These are phyloP conservation scores for Aphanomyces euteiches DNA, from an alignment of 352 stramenopile genomes.

Conservation along the genomic window DNA sequence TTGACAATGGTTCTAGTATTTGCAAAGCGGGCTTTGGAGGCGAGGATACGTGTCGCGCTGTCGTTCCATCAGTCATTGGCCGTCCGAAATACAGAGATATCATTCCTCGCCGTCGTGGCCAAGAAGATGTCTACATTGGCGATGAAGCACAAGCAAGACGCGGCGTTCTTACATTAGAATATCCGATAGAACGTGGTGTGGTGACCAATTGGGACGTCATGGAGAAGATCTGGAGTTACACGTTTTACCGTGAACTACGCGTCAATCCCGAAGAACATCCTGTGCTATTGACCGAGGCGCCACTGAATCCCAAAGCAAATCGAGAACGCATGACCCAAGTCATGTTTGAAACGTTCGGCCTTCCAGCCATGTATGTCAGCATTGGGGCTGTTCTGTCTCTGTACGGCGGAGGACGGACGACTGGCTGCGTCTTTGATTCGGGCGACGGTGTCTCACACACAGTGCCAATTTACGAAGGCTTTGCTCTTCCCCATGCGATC, in stretches of 20 bases:
- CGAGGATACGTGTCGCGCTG: constrained; percentile 94
- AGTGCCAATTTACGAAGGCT: no score
- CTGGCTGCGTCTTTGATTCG: no score
- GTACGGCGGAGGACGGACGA: no score
- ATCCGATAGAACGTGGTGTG: constrained; percentile 99
- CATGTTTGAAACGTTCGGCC: no score
- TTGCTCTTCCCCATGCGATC: no score
- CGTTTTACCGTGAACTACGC: constrained; percentile 98
- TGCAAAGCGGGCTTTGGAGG: constrained; percentile 98
- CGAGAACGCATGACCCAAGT: constrained; percentile 93
- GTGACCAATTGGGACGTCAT: constrained; percentile 99
- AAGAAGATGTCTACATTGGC: constrained; percentile 92
- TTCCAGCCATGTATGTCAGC: no score
- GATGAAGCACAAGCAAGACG: constrained; percentile 92
- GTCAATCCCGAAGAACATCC: constrained; percentile 95
- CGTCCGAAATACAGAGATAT: constrained; percentile 90
- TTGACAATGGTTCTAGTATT: constrained; percentile 99
- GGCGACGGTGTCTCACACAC: no score
- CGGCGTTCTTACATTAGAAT: constrained; percentile 91
- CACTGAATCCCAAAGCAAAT: constrained; percentile 92
- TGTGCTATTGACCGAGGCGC: constrained; percentile 92
- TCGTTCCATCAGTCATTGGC: constrained; percentile 96
- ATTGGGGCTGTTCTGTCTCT: no score
- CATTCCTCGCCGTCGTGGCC: constrained; percentile 97
- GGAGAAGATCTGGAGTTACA: constrained; percentile 99